phyloP scores from a whole-genome alignment of 192 early-diverging fungal genomes.

The Gonapodya prolifera region DNA sequence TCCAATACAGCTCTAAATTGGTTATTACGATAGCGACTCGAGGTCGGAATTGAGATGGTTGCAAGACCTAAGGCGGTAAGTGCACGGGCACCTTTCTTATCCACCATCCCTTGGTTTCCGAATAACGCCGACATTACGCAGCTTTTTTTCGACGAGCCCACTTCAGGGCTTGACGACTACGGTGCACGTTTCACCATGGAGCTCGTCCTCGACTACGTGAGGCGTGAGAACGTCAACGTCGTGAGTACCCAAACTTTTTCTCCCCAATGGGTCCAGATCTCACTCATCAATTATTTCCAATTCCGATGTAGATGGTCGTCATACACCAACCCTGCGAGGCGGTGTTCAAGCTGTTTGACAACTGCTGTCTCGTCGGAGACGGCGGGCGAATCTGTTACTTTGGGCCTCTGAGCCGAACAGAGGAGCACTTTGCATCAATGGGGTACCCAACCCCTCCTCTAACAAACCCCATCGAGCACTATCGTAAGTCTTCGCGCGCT shows the following conservation, averaged over 20 bases:
- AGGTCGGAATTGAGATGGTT: slow-evolving; percentile 60
- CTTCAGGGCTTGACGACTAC: background rate
- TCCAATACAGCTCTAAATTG: no score
- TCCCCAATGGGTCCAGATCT: no score
- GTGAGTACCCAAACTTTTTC: no score
- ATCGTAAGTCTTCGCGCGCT: slow-evolving; percentile 54
- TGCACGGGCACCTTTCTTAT: slow-evolving; percentile 77
- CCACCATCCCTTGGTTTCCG: slow-evolving; percentile 27
- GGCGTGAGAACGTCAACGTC: slow-evolving; percentile 47
- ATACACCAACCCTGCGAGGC: slow-evolving; percentile 62
- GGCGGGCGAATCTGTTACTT: slow-evolving; percentile 63
- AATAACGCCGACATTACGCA: background rate
- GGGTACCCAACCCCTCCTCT: slow-evolving; percentile 50
- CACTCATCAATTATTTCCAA: no score
- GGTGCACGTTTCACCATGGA: slow-evolving; percentile 54
- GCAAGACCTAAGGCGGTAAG: slow-evolving; percentile 65
- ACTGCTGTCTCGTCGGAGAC: slow-evolving; percentile 47
- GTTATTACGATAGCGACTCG: no score
- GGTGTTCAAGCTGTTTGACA: slow-evolving; percentile 64
- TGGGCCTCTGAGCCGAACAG: slow-evolving; percentile 43
- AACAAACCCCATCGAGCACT: slow-evolving; percentile 56
- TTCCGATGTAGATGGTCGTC: no score
- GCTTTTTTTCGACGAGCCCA: background rate
- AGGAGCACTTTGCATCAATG: slow-evolving; percentile 44
- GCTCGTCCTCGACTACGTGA: slow-evolving; percentile 53